A percentile compares a stretch with the other conserved stretches of the same genome.
These are phyloP conservation scores for Caryopteris hybrid DNA, from an alignment of 305 asterid species.

Conservation along the genomic window DNA sequence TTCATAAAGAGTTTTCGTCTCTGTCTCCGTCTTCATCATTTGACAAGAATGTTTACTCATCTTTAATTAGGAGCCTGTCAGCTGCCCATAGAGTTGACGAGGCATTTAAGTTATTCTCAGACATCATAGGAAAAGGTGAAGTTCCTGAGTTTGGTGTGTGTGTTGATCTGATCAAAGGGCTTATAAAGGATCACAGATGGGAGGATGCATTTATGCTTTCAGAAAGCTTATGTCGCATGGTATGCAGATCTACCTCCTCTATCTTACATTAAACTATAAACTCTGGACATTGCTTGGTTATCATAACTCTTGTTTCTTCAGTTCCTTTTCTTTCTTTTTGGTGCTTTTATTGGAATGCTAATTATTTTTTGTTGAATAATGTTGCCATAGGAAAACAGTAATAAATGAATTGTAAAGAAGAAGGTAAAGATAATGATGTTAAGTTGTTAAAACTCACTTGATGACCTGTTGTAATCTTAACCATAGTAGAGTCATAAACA, in stretches of 20 bases:
- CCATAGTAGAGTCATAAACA: not conserved
- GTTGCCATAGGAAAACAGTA: not conserved
- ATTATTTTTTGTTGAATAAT: not conserved
- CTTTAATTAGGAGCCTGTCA: constrained; percentile 55
- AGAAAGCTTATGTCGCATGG: constrained; percentile 66
- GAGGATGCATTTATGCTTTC: constrained; percentile 72
- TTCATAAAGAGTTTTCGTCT: constrained; percentile 54
- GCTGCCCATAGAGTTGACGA: constrained; percentile 49
- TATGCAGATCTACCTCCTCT: constrained; percentile 27
- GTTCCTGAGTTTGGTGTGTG: constrained; percentile 55
- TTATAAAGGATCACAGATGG: constrained; percentile 57
- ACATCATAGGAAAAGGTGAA: constrained; percentile 49
- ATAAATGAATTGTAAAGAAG: not conserved
- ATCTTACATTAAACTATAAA: not conserved
- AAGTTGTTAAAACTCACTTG: not conserved
- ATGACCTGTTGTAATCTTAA: not conserved
- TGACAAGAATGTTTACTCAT: constrained; percentile 41
- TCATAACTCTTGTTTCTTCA: not conserved
- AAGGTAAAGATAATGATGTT: not conserved
- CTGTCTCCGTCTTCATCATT: constrained; percentile 25
- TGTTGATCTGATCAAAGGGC: constrained; percentile 65
- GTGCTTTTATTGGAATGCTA: not conserved
- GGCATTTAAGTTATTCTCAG: constrained; percentile 64
- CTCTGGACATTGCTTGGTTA: constrained; percentile 1
- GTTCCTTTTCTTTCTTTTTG: not conserved